Percentiles rank a stretch among this genome's conserved stretches.
Evolutionary conservation across 2,329 filamentous ascomycete genomes (phyloP).

Genomic region (Arthrocladium fulminans): DNA sequence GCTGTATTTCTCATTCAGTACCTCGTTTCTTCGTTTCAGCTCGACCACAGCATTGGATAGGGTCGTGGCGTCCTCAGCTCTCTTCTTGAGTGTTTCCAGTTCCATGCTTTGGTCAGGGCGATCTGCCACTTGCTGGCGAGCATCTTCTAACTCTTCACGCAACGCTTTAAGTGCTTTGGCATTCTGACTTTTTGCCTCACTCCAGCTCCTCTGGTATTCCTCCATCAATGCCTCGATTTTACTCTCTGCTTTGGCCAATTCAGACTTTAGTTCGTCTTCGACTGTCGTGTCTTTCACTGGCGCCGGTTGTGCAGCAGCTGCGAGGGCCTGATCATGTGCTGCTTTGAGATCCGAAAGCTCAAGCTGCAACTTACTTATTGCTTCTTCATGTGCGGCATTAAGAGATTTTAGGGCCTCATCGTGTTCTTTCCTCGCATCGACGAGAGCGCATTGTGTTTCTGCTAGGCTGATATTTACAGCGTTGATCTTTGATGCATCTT

Average conservation of each 20-base stretch:
- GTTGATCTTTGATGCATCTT: conserved; percentile 10
- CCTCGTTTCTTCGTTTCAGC: neutral
- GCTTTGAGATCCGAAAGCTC: neutral
- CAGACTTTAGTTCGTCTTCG: conserved; percentile 12
- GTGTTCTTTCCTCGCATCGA: neutral
- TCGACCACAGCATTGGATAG: neutral
- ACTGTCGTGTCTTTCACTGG: conserved; percentile 9
- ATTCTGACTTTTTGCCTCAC: conserved; percentile 15
- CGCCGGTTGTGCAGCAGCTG: conserved; percentile 27
- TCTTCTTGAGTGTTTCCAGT: conserved; percentile 11
- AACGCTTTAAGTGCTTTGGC: conserved; percentile 20
- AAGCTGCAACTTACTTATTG: conserved; percentile 7
- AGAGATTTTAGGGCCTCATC: neutral
- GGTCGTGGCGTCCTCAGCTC: conserved; percentile 5
- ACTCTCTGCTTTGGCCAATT: conserved; percentile 13
- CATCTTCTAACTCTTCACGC: conserved; percentile 27
- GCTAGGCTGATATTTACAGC: neutral
- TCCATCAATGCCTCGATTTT: conserved; percentile 18
- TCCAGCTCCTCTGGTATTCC: conserved; percentile 21
- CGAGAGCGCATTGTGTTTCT: neutral
- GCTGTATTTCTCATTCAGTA: neutral
- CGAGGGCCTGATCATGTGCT: conserved; percentile 23
- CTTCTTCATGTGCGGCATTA: conserved; percentile 12
- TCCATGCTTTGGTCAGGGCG: conserved; percentile 13
- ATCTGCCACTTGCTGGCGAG: conserved; percentile 14